Evolutionary conservation across 108 stramenopile genomes (phyloP), one percentile per base, ranked within the genome.

Genomic region (Seminavis robusta): DNA sequence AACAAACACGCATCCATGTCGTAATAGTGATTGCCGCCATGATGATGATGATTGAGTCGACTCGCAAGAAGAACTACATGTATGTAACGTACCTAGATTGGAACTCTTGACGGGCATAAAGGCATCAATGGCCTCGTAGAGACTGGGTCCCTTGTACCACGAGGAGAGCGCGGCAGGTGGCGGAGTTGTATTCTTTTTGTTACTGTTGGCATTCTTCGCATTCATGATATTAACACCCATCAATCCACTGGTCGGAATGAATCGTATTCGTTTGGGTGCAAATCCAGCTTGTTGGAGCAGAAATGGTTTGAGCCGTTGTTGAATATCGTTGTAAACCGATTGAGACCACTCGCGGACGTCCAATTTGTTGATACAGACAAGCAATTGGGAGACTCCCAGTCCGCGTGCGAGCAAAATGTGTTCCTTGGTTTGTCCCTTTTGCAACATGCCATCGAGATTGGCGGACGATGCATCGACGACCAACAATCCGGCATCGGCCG

Each of bases 341-440:
- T 98, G 74, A 55, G 65, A 74, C 87, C 94, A 97, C 27, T 87
- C 77, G 26, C 69, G 72, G 59, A 92, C 84, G 69, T 99, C 98
- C 85, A 99, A 91, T 79, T 99, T 98, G 85, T 98, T 99, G 44
- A 94, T 50, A 32, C 84, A 91, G 24, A 98, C 95, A 65, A 99
- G 86, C 47, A 99, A 75, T 80, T 98, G 96, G 60, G 88, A 77
- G 29, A 99, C 94, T 16, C 98, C 98, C 25, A 99, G 83, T 50
- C 96, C 96, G 64, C 81, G 86, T 10, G 95, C 96, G 26, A 99
- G 81, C 7, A 95, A 60, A 3, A 94, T 86, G 67, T 98, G 98
- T 71, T 99, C 97, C 26, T 94, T 75, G 50, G 97, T 96, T 78
- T 98, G 97, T 28, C 97, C 97, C 20, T 79, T 83, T 62, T 97